phyloP scores from a whole-genome alignment of 2,329 filamentous ascomycete species.

The Escovopsis weberi region DNA sequence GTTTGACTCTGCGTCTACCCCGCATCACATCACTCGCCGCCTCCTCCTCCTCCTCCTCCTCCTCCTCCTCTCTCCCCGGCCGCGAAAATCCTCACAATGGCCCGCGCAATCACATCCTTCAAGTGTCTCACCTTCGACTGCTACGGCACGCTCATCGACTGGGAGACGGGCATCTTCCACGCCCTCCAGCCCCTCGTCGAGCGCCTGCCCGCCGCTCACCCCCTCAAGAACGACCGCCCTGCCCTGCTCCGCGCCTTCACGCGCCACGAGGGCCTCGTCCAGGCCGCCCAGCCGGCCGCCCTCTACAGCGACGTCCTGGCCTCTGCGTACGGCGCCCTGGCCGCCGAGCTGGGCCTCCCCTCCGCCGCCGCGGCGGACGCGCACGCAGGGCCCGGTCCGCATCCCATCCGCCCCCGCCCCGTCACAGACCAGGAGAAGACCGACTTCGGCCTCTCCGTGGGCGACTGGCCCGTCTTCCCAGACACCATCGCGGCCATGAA shows the following conservation, averaged over 20 bases:
- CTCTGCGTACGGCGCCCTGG: constrained; percentile 24
- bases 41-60: no score
- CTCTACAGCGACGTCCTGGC: constrained; percentile 24
- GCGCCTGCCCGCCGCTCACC: constrained; percentile 24
- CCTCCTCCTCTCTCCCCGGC: no score
- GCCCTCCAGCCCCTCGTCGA: constrained; percentile 35
- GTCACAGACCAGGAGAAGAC: constrained; percentile 11
- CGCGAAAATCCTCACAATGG: neutral
- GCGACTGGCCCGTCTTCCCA: constrained; percentile 39
- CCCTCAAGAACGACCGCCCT: constrained; percentile 20
- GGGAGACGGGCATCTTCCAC: constrained; percentile 50
- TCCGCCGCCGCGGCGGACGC: constrained; percentile 7
- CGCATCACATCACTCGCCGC: no score
- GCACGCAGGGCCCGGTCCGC: no score
- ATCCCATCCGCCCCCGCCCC: no score
- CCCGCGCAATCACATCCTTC: constrained; percentile 15
- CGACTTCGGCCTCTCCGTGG: constrained; percentile 29
- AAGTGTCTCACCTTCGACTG: constrained; percentile 55
- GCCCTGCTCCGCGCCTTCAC: constrained; percentile 30
- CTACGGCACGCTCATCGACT: constrained; percentile 69
- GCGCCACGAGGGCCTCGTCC: constrained; percentile 36
- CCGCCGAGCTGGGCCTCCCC: constrained; percentile 14
- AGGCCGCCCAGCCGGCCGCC: constrained; percentile 40
- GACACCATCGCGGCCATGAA: constrained; percentile 42
- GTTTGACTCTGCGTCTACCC: no score